Evolutionary conservation across 2,329 filamentous ascomycete genomes (phyloP), one percentile per base, ranked within the genome.

Genomic region (Talaromyces sp.): DNA sequence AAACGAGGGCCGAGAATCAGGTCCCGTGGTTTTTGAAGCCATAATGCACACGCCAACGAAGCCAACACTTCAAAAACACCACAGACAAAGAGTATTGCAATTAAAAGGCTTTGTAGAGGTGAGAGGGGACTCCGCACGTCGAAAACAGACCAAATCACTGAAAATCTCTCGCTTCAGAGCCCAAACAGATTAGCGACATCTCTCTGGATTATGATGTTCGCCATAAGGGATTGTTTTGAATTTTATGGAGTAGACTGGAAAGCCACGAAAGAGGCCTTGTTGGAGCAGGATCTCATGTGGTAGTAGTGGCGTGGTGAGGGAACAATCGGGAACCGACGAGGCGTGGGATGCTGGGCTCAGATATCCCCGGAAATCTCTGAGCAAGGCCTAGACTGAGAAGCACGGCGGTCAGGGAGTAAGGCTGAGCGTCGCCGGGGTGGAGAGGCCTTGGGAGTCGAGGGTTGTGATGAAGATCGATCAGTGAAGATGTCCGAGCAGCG

Each of bases 1-100:
- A 81, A 92, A 92, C 51, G 89, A 91, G 68, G 88, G 83, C 75
- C 70, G 69, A 58, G 67, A 63, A 65, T 67, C 70, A 60, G 64
- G 61, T 39, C 68, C 65, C 58, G 69, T 66, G 61, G 65, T 67
- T 57, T 73, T 68, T 30, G 73, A 72, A 65, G 69, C 67, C 74
- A 76, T 77, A 59, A 62, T 67, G 55, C 57, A 47, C n/a, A 28
- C 17, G 4, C 63, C 55, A 64, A 63, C 60, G 62, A 49, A 58
- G 58, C 55, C 58, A 62, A 58, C 62, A 19, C 49, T 52, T 58
- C 28, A 57, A 39, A 7, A 44, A 57, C 19, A 10, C 55, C 69
- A 65, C 58, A 65, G 49, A 61, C 65, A 62, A 67, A 66, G 62
- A 58, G 9, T 25, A 11, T 47, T 47, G 44, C 11, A 19, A 62